These are phyloP conservation scores for Trichosporon ovoides DNA, from an alignment of 1,284 basidiomycete species.

Conservation along the genomic window DNA sequence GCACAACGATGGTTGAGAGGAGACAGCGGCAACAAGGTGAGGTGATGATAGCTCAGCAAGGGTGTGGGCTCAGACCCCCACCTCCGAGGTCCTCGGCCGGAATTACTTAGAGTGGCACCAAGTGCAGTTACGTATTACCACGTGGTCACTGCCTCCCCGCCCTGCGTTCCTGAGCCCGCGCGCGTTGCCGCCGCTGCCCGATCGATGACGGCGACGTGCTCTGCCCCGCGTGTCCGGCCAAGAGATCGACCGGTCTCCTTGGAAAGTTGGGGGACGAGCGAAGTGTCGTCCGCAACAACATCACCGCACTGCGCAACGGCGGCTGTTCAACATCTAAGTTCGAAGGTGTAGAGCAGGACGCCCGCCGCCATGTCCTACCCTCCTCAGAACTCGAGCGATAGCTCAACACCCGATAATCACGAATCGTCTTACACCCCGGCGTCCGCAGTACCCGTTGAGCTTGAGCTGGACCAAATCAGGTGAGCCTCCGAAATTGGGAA, in stretches of 20 bases:
- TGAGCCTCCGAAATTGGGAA: constrained; percentile 20
- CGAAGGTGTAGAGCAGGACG: background rate
- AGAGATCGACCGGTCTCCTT: background rate
- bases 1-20: background rate
- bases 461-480: constrained; percentile 51
- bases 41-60: background rate
- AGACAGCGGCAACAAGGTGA: background rate
- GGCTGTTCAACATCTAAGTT: background rate
- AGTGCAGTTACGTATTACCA: background rate
- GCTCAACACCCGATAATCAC: background rate
- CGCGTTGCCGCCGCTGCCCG: background rate
- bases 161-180: too few species aligned
- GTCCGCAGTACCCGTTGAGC: constrained; percentile 21
- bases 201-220: background rate
- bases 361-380: constrained; percentile 30
- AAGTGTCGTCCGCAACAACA: background rate
- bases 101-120: background rate
- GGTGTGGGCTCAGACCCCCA: background rate
- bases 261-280: background rate
- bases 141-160: background rate
- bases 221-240: background rate
- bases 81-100: background rate
- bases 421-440: background rate
- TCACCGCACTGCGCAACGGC: constrained; percentile 19
- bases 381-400: constrained; percentile 10